Evolutionary conservation across 805 yeast genomes (phyloP).

Genomic region (Candida palmyrensis): DNA sequence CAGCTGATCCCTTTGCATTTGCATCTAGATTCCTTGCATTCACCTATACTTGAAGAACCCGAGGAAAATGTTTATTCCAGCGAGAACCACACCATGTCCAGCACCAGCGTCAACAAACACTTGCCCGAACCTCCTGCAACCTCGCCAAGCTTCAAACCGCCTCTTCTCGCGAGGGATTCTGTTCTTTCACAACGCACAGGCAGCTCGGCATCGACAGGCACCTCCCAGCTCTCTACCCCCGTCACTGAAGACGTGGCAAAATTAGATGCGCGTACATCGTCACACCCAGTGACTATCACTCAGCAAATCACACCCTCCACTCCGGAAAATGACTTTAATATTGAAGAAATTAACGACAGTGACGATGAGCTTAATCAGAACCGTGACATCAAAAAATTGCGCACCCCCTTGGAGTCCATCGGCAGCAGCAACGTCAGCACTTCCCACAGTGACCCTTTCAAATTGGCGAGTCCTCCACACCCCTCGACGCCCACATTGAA

Average conservation of each 20-base stretch:
- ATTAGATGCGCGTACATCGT: background rate
- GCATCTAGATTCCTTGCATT: too few species aligned
- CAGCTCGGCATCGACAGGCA: slow-evolving; percentile 8
- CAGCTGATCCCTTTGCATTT: too few species aligned
- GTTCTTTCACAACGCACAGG: slow-evolving; percentile 11
- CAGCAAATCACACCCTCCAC: background rate
- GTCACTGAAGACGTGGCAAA: slow-evolving; percentile 3
- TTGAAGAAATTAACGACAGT: slow-evolving; percentile 37
- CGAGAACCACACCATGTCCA: slow-evolving; percentile 1
- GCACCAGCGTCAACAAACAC: slow-evolving; percentile 3
- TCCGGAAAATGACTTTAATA: slow-evolving; percentile 21
- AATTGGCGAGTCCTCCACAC: background rate
- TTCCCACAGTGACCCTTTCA: background rate
- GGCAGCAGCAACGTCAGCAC: background rate
- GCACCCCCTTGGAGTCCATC: background rate
- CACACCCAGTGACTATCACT: background rate
- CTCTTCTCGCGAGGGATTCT: slow-evolving; percentile 11
- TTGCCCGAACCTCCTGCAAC: slow-evolving; percentile 4
- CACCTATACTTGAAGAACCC: too few species aligned
- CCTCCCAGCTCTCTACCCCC: slow-evolving; percentile 9
- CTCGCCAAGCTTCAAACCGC: background rate
- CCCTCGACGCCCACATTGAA: slow-evolving; percentile 2
- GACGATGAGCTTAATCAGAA: slow-evolving; percentile 28
- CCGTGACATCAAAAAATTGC: background rate
- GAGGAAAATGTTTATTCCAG: background rate